phyloP scores from a whole-genome alignment of 1,284 basidiomycete genomes.

The Pulchroboletus neoregius region DNA sequence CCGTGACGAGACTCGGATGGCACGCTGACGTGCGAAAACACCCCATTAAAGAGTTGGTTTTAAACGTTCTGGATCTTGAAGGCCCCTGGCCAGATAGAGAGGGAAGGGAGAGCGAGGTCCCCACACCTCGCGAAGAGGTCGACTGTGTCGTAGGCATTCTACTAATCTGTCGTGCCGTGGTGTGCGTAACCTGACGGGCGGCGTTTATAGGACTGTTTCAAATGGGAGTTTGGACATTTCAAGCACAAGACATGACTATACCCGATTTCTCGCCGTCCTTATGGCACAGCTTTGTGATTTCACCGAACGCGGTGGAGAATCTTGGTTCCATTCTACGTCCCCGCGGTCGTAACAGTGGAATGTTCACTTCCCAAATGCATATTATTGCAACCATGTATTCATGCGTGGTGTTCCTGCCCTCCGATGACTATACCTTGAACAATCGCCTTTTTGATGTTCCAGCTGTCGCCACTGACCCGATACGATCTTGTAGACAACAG shows the following conservation, averaged over 20 bases:
- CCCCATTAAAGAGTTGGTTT: conserved; percentile 74
- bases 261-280: too few species aligned
- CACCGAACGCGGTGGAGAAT: neutral
- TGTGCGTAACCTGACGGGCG: conserved; percentile 1
- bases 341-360: neutral
- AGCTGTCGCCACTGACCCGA: conserved; percentile 87
- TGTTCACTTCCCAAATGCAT: conserved; percentile 2
- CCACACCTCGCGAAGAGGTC: conserved; percentile 47
- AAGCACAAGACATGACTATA: conserved; percentile 20
- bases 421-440: conserved; percentile 81
- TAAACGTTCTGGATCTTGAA: conserved; percentile 69
- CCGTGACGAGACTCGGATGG: conserved; percentile 83
- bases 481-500: conserved; percentile 63
- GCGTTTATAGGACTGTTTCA: conserved; percentile 58
- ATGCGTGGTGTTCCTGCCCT: conserved; percentile 43
- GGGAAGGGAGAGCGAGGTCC: conserved; percentile 42
- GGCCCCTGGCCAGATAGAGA: conserved; percentile 37
- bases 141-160: conserved; percentile 54
- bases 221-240: conserved; percentile 69
- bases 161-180: neutral
- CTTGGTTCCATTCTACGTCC: neutral
- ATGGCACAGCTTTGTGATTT: too few species aligned
- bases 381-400: conserved; percentile 10
- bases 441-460: conserved; percentile 83
- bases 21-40: conserved; percentile 79